A percentile compares a stretch with the other conserved stretches of the same genome.
Evolutionary conservation across 176 grass and related monocot species (phyloP).

Genomic region (Musa troglodytarum): DNA sequence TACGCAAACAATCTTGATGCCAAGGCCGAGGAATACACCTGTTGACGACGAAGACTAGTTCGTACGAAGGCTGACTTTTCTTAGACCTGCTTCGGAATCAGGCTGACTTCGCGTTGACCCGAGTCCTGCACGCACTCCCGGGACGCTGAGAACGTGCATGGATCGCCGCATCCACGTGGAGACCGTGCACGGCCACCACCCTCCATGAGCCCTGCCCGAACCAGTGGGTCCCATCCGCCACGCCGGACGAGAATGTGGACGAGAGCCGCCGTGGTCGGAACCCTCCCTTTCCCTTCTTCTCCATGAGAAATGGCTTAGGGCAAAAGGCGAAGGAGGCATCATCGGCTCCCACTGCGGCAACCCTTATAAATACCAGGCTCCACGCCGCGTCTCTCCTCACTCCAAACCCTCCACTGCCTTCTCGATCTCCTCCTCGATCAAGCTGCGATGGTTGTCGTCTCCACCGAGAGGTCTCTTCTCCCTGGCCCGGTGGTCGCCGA

Average conservation of each 20-base stretch:
- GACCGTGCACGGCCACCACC: not conserved
- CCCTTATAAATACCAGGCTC: not conserved
- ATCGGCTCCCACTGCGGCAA: too few species aligned
- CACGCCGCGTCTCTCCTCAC: not conserved
- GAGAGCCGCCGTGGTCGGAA: not conserved
- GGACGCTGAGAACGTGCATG: not conserved
- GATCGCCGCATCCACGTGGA: conserved; percentile 6
- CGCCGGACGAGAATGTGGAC: not conserved
- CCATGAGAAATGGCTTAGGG: too few species aligned
- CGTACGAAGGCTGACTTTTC: too few species aligned
- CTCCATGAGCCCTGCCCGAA: not conserved
- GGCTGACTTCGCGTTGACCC: too few species aligned
- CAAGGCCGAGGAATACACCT: too few species aligned
- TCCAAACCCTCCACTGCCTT: too few species aligned
- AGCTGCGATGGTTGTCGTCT: not conserved
- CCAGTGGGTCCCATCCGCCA: not conserved
- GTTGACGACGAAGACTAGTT: too few species aligned
- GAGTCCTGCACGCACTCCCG: not conserved
- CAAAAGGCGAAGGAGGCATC: too few species aligned
- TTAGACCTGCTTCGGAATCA: too few species aligned
- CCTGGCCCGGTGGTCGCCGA: too few species aligned
- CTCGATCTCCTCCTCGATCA: too few species aligned
- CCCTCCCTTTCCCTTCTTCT: not conserved
- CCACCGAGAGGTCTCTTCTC: not conserved
- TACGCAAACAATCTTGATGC: too few species aligned